Base-by-base conservation (phyloP, 139 green algal genomes). In the Micractinium conductrix region DNA sequence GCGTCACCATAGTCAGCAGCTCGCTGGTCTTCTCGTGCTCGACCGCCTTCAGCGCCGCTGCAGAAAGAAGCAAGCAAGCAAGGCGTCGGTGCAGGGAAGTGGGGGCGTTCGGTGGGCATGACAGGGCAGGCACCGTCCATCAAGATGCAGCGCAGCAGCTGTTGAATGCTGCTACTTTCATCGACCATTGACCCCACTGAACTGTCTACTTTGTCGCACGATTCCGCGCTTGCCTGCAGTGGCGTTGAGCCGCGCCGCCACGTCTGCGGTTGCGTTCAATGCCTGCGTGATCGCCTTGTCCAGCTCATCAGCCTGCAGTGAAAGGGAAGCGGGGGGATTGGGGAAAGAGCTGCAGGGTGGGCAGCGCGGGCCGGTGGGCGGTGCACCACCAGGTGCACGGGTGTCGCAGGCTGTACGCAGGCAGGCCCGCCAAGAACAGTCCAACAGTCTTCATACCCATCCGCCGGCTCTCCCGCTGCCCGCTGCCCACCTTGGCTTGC, bases 1-100 rank as follows among this genome's bases (percentile, higher is more conserved):
- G 67, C 14, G 85, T 81, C 30, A 83, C 81, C 33, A 84, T 33
- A 40, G 60, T 74, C 30, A 89, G 50, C 78, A 89, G 81, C 68
- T 89, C 81, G 40, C 74, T 78, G 7, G 72, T 75, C 79, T 90
- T 80, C 63, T 87, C 87, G 24, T 78, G 72, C 80, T 90, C 70
- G 38, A 89, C 74, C 42, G 81, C 69, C n/a, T 65, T 38, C 24
- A 89, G 65, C n/a, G 78, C 69, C 72, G 65, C 58, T 1, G 80
- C n/a, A n/a, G n/a, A n/a, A n/a, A n/a, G n/a, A n/a, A n/a, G n/a
- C n/a, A n/a, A n/a, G n/a, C n/a, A n/a, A n/a, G n/a, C n/a, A n/a
- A n/a, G n/a, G n/a, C n/a, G n/a, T n/a, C n/a, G n/a, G n/a, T n/a
- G n/a, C n/a, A n/a, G n/a, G n/a, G n/a, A n/a, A n/a, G n/a, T n/a